Percentiles rank a stretch among this genome's conserved stretches.
phyloP scores from a whole-genome alignment of 1,284 basidiomycete species.

The Apiotrichum laibachii region DNA sequence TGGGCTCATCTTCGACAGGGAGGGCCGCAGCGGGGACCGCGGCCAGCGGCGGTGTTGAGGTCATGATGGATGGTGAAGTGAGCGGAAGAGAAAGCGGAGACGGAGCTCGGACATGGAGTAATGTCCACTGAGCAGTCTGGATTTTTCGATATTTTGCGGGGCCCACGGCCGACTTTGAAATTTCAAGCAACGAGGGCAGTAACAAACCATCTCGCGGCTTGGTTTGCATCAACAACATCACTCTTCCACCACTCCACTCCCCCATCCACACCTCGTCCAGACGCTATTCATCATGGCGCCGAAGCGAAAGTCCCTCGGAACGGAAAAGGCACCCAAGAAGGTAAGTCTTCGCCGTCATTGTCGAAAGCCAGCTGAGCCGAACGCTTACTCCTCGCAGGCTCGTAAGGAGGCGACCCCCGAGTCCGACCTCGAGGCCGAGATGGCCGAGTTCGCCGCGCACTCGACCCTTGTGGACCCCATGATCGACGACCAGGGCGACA shows the following conservation, averaged over 20 bases:
- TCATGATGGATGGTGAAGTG: not conserved
- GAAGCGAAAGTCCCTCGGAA: slow-evolving; percentile 19
- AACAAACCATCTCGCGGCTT: no score
- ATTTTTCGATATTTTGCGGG: not conserved
- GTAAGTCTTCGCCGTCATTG: not conserved
- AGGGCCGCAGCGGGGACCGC: not conserved
- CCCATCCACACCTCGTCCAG: not conserved
- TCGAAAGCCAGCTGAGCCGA: not conserved
- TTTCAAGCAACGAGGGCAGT: not conserved
- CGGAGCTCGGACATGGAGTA: not conserved
- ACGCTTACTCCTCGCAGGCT: slow-evolving; percentile 4
- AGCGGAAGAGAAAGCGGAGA: not conserved
- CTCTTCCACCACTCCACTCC: not conserved
- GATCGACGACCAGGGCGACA: slow-evolving; percentile 25
- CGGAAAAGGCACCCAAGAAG: slow-evolving; percentile 12
- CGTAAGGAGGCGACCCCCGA: slow-evolving; percentile 12
- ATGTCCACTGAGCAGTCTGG: no score
- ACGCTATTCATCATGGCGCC: slow-evolving; percentile 13
- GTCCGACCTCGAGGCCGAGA: slow-evolving; percentile 25
- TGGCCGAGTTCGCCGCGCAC: slow-evolving; percentile 15
- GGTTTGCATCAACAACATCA: slow-evolving; percentile 4
- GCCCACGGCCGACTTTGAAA: not conserved
- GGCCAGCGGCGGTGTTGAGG: not conserved
- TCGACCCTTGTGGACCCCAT: slow-evolving; percentile 24
- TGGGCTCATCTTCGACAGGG: slow-evolving; percentile 8